These are phyloP conservation scores for Ogataea paradorogensis DNA, from an alignment of 805 yeast genomes.

Conservation along the genomic window DNA sequence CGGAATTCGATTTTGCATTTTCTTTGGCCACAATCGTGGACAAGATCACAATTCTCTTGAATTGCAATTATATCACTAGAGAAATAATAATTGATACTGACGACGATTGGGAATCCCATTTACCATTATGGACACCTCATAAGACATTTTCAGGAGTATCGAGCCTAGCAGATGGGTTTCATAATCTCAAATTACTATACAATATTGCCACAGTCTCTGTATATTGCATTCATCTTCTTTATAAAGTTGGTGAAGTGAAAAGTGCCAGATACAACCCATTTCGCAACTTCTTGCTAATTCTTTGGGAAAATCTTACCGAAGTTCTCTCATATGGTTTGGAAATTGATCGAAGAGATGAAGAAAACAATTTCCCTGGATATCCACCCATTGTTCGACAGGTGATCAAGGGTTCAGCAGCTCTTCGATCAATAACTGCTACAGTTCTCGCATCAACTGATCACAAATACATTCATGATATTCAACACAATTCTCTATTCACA, in stretches of 20 bases:
- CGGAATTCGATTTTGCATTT: slow-evolving; percentile 35
- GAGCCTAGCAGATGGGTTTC: slow-evolving; percentile 29
- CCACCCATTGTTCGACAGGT: slow-evolving; percentile 48
- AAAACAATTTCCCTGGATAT: slow-evolving; percentile 35
- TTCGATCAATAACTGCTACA: slow-evolving; percentile 60
- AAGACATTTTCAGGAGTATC: slow-evolving; percentile 23
- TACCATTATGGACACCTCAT: slow-evolving; percentile 39
- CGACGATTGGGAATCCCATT: slow-evolving; percentile 31
- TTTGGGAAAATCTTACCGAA: slow-evolving; percentile 67
- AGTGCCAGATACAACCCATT: slow-evolving; percentile 57
- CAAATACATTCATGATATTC: slow-evolving; percentile 49
- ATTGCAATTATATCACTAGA: slow-evolving; percentile 41
- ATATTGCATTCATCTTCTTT: slow-evolving; percentile 44
- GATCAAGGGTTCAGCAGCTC: slow-evolving; percentile 61
- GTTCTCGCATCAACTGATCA: slow-evolving; percentile 50
- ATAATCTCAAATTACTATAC: slow-evolving; percentile 44
- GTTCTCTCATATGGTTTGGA: slow-evolving; percentile 59
- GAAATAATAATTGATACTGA: slow-evolving; percentile 41
- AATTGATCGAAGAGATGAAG: slow-evolving; percentile 51
- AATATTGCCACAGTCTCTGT: slow-evolving; percentile 42
- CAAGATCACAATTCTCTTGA: slow-evolving; percentile 34
- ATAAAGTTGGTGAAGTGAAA: slow-evolving; percentile 36
- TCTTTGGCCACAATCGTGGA: slow-evolving; percentile 37
- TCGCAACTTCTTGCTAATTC: slow-evolving; percentile 49
- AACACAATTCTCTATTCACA: slow-evolving; percentile 54